A percentile compares a stretch with the other conserved stretches of the same genome.
Conservation (phyloP, 148 eudicot species). For the Cornus florida region DNA sequence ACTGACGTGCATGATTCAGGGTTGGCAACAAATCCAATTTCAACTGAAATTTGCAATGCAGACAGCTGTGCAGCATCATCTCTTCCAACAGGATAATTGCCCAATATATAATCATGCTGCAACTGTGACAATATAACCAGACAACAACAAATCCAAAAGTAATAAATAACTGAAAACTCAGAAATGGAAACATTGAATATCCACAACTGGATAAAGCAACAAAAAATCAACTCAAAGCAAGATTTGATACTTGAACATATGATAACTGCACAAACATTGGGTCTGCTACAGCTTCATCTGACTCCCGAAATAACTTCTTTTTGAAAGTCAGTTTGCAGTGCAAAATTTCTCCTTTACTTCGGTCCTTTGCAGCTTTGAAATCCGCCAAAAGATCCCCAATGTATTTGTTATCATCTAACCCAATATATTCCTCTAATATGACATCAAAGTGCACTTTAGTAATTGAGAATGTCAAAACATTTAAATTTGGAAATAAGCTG, state of each 20-base stretch:
- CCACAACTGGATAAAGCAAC: neutral
- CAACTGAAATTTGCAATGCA: slow-evolving; percentile 91
- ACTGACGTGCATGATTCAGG: slow-evolving; percentile 96
- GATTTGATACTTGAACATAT: slow-evolving; percentile 76
- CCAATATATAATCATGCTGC: slow-evolving; percentile 97
- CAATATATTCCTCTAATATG: slow-evolving; percentile 79
- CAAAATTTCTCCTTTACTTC: slow-evolving; percentile 92
- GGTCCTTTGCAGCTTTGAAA: slow-evolving; percentile 91
- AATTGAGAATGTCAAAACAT: neutral
- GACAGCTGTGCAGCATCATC: slow-evolving; percentile 95
- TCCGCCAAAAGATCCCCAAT: slow-evolving; percentile 94
- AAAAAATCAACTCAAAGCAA: neutral
- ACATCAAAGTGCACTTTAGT: slow-evolving; percentile 11
- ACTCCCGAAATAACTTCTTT: slow-evolving; percentile 91
- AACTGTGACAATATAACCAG: slow-evolving; percentile 39
- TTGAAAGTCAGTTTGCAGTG: slow-evolving; percentile 93
- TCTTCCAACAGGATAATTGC: slow-evolving; percentile 97
- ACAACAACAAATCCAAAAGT: neutral
- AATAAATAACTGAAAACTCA: slow-evolving; percentile 4
- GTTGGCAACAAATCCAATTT: slow-evolving; percentile 69
- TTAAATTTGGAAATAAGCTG: neutral
- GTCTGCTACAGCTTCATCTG: slow-evolving; percentile 92
- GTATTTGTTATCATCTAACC: slow-evolving; percentile 91
- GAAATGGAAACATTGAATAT: neutral
- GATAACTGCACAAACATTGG: slow-evolving; percentile 98